Percentiles rank a stretch among this genome's conserved stretches.
phyloP scores from a whole-genome alignment of 192 early-diverging fungal genomes.

The Backusella westeae region DNA sequence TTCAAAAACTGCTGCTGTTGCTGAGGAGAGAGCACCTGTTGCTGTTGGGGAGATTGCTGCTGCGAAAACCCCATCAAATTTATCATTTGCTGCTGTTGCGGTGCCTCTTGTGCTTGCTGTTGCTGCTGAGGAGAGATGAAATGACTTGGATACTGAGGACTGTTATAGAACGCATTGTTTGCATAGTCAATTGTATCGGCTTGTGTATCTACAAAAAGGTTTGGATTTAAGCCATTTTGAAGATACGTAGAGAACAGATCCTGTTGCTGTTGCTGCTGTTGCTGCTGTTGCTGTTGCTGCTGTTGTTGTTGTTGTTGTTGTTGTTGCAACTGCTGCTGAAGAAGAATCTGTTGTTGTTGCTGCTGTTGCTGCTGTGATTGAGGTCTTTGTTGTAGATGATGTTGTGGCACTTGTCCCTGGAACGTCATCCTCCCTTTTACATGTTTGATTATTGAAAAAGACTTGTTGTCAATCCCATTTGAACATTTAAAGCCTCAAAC shows the following conservation, averaged over 20 bases:
- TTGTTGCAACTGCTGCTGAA: not conserved
- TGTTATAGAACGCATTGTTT: not conserved
- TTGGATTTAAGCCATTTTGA: not conserved
- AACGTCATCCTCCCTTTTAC: not conserved
- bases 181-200: constrained; percentile 5
- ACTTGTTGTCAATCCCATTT: constrained; percentile 8
- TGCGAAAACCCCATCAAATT: not conserved
- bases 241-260: constrained; percentile 6
- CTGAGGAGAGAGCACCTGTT: not conserved
- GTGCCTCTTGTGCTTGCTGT: not conserved
- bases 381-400: constrained; percentile 4
- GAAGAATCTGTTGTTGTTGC: not conserved
- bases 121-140: constrained; percentile 1
- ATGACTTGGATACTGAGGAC: constrained; percentile 8
- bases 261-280: not conserved
- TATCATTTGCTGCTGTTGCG: not conserved
- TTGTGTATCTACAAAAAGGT: not conserved
- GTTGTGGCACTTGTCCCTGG: constrained; percentile 5
- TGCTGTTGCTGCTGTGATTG: not conserved
- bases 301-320: not conserved
- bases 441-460: not conserved
- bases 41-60: not conserved
- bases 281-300: not conserved
- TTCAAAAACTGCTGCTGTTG: not conserved
- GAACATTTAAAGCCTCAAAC: constrained; percentile 1